A percentile compares a stretch with the other conserved stretches of the same genome.
phyloP scores from a whole-genome alignment of 352 stramenopile species.

The Phytophthora chlamydospora region DNA sequence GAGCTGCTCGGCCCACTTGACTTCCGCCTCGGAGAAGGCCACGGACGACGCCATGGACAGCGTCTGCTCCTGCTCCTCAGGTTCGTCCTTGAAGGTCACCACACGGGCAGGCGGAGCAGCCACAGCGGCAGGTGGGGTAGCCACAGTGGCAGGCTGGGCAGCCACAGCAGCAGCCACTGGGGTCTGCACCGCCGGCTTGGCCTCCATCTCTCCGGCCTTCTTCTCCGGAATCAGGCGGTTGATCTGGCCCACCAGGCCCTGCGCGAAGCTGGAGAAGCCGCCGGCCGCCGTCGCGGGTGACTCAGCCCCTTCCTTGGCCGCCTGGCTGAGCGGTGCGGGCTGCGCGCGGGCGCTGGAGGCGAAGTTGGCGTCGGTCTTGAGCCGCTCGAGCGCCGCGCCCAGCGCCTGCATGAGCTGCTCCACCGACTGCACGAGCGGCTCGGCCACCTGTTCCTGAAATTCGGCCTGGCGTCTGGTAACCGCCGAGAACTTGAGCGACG shows the following conservation, averaged over 20 bases:
- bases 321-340: slow-evolving; percentile 20
- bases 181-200: slow-evolving; percentile 12
- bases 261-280: slow-evolving; percentile 70
- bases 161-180: slow-evolving; percentile 2
- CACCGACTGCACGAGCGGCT: slow-evolving; percentile 64
- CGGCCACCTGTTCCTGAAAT: slow-evolving; percentile 57
- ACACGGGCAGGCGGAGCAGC: slow-evolving; percentile 16
- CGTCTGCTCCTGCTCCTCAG: slow-evolving; percentile 31
- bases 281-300: slow-evolving; percentile 50
- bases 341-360: slow-evolving; percentile 4
- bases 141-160: slow-evolving; percentile 6
- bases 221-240: slow-evolving; percentile 69
- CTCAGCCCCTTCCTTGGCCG: slow-evolving; percentile 33
- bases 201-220: slow-evolving; percentile 39
- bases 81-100: neutral
- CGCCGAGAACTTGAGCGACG: slow-evolving; percentile 78
- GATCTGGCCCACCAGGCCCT: slow-evolving; percentile 68
- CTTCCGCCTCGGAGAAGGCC: slow-evolving; percentile 63
- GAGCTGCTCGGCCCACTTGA: slow-evolving; percentile 78
- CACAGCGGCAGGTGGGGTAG: slow-evolving; percentile 1
- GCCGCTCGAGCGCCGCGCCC: slow-evolving; percentile 54
- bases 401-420: slow-evolving; percentile 65
- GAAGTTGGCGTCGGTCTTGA: slow-evolving; percentile 53
- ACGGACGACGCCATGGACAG: slow-evolving; percentile 32
- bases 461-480: slow-evolving; percentile 43